A percentile compares a stretch with the other conserved stretches of the same genome.
Conservation (phyloP, 2,329 filamentous ascomycete species). For the Gaeumannomyces sp. region DNA sequence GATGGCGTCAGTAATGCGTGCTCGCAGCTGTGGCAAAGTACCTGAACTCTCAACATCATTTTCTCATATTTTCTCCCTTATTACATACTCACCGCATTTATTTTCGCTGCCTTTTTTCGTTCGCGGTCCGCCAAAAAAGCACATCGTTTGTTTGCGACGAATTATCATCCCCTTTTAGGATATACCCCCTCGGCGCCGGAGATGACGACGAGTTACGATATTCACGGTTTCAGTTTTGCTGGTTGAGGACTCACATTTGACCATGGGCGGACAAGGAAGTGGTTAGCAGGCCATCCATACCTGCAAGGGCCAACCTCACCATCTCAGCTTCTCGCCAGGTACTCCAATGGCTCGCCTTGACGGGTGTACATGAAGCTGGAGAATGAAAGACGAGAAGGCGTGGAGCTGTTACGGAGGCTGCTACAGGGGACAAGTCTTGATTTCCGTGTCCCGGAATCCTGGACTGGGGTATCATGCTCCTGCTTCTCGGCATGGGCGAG, state of each 20-base stretch:
- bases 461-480: not conserved
- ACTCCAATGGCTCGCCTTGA: not conserved
- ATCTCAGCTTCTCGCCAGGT: not conserved
- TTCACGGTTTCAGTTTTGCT: slow-evolving; percentile 14
- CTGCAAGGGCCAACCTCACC: not conserved
- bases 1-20: not conserved
- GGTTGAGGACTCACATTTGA: slow-evolving; percentile 11
- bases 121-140: slow-evolving; percentile 11
- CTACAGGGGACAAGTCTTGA: not conserved
- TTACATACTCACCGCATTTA: not conserved
- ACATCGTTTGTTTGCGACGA: slow-evolving; percentile 2
- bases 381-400: not conserved
- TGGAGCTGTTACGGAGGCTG: not conserved
- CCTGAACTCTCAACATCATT: not conserved
- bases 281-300: slow-evolving; percentile 5
- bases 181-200: slow-evolving; percentile 15
- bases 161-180: slow-evolving; percentile 13
- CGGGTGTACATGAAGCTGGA: not conserved
- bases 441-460: not conserved
- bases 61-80: slow-evolving; percentile 6
- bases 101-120: slow-evolving; percentile 11
- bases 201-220: slow-evolving; percentile 16
- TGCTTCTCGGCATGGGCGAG: not conserved
- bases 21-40: not conserved
- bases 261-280: slow-evolving; percentile 3